Evolutionary conservation across 2,329 filamentous ascomycete species (phyloP).

Genomic region (Phialocephala subalpina): DNA sequence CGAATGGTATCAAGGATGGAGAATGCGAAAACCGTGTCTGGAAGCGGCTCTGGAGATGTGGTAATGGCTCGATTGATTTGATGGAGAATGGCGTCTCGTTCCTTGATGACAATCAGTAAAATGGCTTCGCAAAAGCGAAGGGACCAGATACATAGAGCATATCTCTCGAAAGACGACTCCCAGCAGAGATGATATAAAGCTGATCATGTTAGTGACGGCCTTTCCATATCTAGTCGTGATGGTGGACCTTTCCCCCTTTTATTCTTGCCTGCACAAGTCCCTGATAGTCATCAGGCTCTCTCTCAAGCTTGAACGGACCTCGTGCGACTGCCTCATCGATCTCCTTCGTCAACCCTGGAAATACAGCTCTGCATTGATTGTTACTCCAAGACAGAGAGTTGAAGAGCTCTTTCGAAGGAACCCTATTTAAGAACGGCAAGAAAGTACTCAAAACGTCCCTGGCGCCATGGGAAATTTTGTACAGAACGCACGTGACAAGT

Average conservation of each 20-base stretch:
- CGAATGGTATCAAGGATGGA: conserved; percentile 59
- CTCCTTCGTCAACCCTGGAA: conserved; percentile 56
- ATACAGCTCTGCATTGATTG: conserved; percentile 52
- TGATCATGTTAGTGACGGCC: conserved; percentile 27
- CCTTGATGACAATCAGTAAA: conserved; percentile 42
- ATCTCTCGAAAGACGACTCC: conserved; percentile 50
- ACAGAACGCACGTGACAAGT: neutral
- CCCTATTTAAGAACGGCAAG: neutral
- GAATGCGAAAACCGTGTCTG: conserved; percentile 61
- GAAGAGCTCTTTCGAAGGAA: conserved; percentile 16
- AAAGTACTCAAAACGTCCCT: neutral
- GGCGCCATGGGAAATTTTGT: neutral
- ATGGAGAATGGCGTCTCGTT: conserved; percentile 59
- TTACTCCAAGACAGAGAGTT: conserved; percentile 46
- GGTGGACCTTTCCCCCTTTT: conserved; percentile 50
- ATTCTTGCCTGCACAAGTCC: conserved; percentile 54
- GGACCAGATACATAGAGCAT: conserved; percentile 49
- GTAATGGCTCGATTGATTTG: conserved; percentile 61
- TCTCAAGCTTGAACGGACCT: conserved; percentile 52
- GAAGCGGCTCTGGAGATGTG: conserved; percentile 56
- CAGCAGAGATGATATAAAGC: conserved; percentile 55
- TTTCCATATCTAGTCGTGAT: neutral
- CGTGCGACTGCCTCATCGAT: conserved; percentile 54
- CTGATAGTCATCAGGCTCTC: conserved; percentile 44
- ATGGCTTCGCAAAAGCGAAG: neutral